These are phyloP conservation scores for Neoboletus magnificus DNA, from an alignment of 768 basidiomycete species.

Conservation along the genomic window DNA sequence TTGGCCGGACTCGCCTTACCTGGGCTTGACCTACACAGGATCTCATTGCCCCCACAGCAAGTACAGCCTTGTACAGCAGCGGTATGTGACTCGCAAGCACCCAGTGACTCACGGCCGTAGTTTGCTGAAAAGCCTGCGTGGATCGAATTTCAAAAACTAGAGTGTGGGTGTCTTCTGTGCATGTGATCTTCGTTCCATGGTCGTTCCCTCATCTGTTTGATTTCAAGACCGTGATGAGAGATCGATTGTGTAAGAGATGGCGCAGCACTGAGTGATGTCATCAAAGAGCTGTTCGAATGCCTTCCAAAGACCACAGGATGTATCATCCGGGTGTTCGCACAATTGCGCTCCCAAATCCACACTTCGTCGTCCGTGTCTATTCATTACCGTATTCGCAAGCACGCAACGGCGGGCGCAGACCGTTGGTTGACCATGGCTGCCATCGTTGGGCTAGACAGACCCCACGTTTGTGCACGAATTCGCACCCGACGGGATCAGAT, in stretches of 20 bases:
- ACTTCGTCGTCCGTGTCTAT: background rate
- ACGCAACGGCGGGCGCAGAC: background rate
- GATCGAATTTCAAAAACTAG: background rate
- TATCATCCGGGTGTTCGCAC: background rate
- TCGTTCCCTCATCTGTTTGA: background rate
- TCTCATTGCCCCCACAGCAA: constrained; percentile 7
- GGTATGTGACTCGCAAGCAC: background rate
- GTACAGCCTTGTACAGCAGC: constrained; percentile 22
- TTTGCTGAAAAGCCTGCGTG: background rate
- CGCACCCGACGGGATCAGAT: background rate
- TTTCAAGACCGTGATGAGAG: background rate
- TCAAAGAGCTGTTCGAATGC: background rate
- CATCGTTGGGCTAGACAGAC: too few species aligned
- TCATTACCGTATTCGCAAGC: background rate
- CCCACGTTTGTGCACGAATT: background rate
- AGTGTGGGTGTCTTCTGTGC: background rate
- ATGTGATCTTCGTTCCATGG: constrained; percentile 7
- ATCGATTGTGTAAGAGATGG: background rate
- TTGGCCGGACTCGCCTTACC: background rate
- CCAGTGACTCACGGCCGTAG: background rate
- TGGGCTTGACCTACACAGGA: constrained; percentile 10
- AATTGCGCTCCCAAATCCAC: background rate
- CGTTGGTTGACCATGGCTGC: background rate
- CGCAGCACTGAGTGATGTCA: background rate
- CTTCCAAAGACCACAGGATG: background rate